A percentile compares a stretch with the other conserved stretches of the same genome.
phyloP scores from a whole-genome alignment of 1,284 basidiomycete genomes.

The Sphaerobolus stellatus region DNA sequence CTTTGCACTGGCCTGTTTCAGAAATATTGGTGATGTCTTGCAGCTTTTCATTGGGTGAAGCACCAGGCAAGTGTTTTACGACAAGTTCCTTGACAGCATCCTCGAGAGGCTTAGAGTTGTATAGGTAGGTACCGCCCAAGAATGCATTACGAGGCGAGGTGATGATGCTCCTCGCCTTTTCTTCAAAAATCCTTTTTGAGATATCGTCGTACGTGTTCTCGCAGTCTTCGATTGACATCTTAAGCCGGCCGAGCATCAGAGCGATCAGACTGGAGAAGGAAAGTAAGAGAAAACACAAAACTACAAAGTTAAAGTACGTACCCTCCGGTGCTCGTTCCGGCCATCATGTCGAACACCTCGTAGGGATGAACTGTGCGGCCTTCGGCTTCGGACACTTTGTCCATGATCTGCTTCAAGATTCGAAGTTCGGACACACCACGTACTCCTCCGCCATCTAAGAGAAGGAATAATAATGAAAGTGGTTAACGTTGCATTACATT shows the following conservation, averaged over 20 bases:
- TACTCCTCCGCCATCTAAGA: conserved; percentile 37
- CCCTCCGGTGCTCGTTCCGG: conserved; percentile 36
- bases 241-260: conserved; percentile 37
- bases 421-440: conserved; percentile 32
- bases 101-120: conserved; percentile 19
- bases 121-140: background rate
- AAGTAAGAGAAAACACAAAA: background rate
- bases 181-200: conserved; percentile 31
- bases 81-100: conserved; percentile 21
- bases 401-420: conserved; percentile 32
- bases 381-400: conserved; percentile 13
- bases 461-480: too few relatives aligned
- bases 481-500: too few relatives aligned
- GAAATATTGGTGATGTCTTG: too few relatives aligned
- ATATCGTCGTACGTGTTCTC: conserved; percentile 27
- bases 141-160: background rate
- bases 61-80: background rate
- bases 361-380: conserved; percentile 25
- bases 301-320: conserved; percentile 14
- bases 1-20: conserved; percentile 11
- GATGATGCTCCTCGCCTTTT: too few relatives aligned
- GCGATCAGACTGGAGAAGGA: conserved; percentile 34
- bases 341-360: conserved; percentile 36
- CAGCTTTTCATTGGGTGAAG: conserved; percentile 11
- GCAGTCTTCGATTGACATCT: conserved; percentile 33